Conservation (phyloP, 208 protist species). For the Strigomonas culicis region DNA sequence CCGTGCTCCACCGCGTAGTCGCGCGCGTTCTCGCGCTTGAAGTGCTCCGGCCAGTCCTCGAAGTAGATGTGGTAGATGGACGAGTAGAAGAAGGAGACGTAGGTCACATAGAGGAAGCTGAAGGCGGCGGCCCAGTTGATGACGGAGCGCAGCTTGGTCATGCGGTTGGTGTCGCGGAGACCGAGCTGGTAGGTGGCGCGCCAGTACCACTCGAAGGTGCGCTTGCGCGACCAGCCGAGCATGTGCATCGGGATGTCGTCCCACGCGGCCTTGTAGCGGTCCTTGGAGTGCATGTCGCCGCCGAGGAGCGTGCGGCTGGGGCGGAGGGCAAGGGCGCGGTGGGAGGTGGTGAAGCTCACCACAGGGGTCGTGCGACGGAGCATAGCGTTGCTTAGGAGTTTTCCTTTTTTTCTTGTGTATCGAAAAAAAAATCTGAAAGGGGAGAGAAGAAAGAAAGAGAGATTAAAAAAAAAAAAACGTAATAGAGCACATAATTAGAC, state of each 20-base stretch:
- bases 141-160: constrained; percentile 69
- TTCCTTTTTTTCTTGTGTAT: background rate
- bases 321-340: constrained; percentile 68
- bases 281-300: constrained; percentile 73
- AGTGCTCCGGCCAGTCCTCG: constrained; percentile 75
- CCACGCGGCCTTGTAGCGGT: constrained; percentile 84
- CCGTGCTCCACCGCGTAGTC: constrained; percentile 73
- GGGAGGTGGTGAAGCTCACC: constrained; percentile 78
- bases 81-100: constrained; percentile 68
- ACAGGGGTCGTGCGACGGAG: constrained; percentile 70
- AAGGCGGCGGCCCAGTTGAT: constrained; percentile 66
- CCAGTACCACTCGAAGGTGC: constrained; percentile 80
- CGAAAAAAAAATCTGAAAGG: constrained; percentile 10
- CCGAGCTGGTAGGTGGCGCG: constrained; percentile 76
- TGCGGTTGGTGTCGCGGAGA: constrained; percentile 55
- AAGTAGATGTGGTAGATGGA: constrained; percentile 74
- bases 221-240: constrained; percentile 55
- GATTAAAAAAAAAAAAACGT: constrained; percentile 9
- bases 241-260: constrained; percentile 79
- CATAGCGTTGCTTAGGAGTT: constrained; percentile 23
- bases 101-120: constrained; percentile 67
- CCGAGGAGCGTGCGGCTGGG: constrained; percentile 61
- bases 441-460: constrained; percentile 13
- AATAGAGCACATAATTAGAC: background rate
- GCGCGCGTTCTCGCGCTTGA: constrained; percentile 73